phyloP scores from a whole-genome alignment of 1,284 basidiomycete species.

The Macrocystidia cucumis region DNA sequence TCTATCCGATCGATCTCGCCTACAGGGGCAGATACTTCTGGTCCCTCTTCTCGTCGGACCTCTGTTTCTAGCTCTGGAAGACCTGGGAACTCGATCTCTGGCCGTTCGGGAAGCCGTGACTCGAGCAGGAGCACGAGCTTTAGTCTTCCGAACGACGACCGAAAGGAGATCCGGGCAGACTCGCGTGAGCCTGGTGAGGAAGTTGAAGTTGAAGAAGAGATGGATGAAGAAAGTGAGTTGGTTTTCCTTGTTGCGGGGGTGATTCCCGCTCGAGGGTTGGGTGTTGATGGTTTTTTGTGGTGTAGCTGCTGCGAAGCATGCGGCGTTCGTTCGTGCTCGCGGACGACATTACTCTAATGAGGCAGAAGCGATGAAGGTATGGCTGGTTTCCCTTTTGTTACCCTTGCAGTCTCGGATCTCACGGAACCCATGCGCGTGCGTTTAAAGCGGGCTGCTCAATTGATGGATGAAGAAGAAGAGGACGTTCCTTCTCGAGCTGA shows the following conservation, averaged over 20 bases:
- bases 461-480: slow-evolving; percentile 66
- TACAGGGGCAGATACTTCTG: slow-evolving; percentile 42
- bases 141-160: slow-evolving; percentile 64
- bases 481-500: no score
- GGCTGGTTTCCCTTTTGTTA: slow-evolving; percentile 7
- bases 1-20: slow-evolving; percentile 36
- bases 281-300: no score
- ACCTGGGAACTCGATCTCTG: slow-evolving; percentile 36
- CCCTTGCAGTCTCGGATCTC: slow-evolving; percentile 8
- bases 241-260: no score
- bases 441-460: slow-evolving; percentile 52
- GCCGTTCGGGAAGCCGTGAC: slow-evolving; percentile 48
- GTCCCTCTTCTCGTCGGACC: slow-evolving; percentile 71
- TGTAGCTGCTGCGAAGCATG: slow-evolving; percentile 78
- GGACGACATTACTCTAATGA: slow-evolving; percentile 88
- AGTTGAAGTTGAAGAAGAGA: slow-evolving; percentile 69
- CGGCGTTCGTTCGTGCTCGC: slow-evolving; percentile 75
- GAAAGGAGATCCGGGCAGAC: slow-evolving; percentile 42
- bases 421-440: no score
- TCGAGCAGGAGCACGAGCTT: slow-evolving; percentile 82
- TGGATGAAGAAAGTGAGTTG: slow-evolving; percentile 77
- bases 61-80: slow-evolving; percentile 65
- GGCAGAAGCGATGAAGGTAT: slow-evolving; percentile 86
- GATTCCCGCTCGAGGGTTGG: no score
- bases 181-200: slow-evolving; percentile 49